Conservation (phyloP, 108 stramenopile genomes). For the Nitzschia sp. region DNA sequence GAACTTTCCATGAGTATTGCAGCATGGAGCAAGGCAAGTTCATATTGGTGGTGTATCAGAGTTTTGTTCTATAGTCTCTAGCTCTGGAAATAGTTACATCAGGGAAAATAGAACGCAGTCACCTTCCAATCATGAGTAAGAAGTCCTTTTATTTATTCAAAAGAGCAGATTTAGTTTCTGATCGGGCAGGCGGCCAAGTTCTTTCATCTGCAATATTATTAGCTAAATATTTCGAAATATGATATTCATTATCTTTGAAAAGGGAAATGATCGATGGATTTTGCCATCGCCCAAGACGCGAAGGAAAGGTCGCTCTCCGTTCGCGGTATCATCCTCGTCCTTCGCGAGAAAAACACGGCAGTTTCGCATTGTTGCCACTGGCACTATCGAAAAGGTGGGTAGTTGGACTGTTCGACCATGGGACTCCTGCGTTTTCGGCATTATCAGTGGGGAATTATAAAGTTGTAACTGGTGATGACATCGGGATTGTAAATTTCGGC, state of each 20-base stretch:
- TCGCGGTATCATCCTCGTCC: neutral
- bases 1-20: too few species aligned
- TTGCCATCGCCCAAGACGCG: neutral
- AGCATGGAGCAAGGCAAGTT: too few species aligned
- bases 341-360: neutral
- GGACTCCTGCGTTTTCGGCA: neutral
- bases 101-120: too few species aligned
- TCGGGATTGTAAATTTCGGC: neutral
- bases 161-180: neutral
- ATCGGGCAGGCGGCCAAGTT: neutral
- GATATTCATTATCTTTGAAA: neutral
- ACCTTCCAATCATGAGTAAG: too few species aligned
- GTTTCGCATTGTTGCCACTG: neutral
- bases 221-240: neutral
- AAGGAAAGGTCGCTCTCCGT: neutral
- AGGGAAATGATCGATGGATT: neutral
- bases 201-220: neutral
- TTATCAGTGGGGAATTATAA: neutral
- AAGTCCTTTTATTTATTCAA: neutral
- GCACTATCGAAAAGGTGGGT: neutral
- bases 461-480: neutral
- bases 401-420: neutral
- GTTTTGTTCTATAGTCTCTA: too few species aligned
- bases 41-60: too few species aligned
- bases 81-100: neutral